Evolutionary conservation across 2,329 filamentous ascomycete species (phyloP), one percentile per base, ranked within the genome.

Genomic region (Cryphonectria nitschkei): DNA sequence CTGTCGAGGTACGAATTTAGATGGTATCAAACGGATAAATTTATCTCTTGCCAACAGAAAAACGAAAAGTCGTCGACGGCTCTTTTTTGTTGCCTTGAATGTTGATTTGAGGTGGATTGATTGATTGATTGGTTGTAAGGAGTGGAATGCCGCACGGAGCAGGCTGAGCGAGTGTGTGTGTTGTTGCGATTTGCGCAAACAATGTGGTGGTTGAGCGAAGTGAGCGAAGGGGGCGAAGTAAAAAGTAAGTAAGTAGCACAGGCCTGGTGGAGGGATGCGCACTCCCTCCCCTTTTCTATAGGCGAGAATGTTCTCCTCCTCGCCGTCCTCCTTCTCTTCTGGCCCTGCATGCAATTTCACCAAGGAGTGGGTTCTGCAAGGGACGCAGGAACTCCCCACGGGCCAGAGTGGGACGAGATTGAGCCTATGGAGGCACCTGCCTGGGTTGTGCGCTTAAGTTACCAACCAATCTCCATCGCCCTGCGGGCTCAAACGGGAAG

Each of bases 71-170:
- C n/a, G 61, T 61, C 22, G 32, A 29, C 22, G 29, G 1, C 19
- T 32, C 16, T 37, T 5, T 34, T 34, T 34, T 34, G 26, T 26
- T 26, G 26, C 26, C 26, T 34, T 61, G 29, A 4, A 32, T 19
- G 13, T 62, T 41, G 60, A 22, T 13, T 22, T 39, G 26, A n/a
- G 19, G 41, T 46, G 26, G 26, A 41, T 22, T 52, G 29, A 16
- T 26, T 67, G 62, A 16, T 39, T 22, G 65, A 61, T 39, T 39
- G 37, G 37, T 39, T 39, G 37, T 37, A 72, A 64, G 50, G 71
- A 72, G 43, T 71, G 71, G 22, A 72, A 70, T 41, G 71, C 69
- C 68, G 71, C 71, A 54, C 71, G 68, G 70, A 13, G 71, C 71
- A 68, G 67, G 71, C 71, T 68, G 68, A 67, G 67, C 22, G 63